These are phyloP conservation scores for Candida ovalis DNA, from an alignment of 805 yeast species.

Conservation along the genomic window DNA sequence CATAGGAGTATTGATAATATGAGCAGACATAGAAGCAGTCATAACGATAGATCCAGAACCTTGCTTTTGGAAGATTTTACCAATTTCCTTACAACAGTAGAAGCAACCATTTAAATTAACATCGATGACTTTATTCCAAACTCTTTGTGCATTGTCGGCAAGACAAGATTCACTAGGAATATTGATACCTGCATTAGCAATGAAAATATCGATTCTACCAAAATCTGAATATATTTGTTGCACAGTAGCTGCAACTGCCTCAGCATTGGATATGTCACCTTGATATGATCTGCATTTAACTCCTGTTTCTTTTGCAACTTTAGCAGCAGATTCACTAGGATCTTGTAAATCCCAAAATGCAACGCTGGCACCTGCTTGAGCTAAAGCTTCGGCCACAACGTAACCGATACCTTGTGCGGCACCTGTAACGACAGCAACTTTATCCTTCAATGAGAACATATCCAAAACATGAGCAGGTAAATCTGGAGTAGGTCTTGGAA, in stretches of 20 bases:
- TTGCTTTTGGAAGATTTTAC: slow-evolving; percentile 42
- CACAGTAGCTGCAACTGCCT: slow-evolving; percentile 29
- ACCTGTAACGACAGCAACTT: slow-evolving; percentile 42
- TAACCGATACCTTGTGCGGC: slow-evolving; percentile 39
- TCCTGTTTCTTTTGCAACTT: slow-evolving; percentile 38
- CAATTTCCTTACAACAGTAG: slow-evolving; percentile 48
- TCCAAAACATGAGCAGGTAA: slow-evolving; percentile 45
- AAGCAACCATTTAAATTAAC: slow-evolving; percentile 48
- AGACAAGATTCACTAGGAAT: slow-evolving; percentile 22
- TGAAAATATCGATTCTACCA: slow-evolving; percentile 38
- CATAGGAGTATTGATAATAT: slow-evolving; percentile 50
- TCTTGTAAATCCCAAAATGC: slow-evolving; percentile 39
- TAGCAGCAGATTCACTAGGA: slow-evolving; percentile 32
- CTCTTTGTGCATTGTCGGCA: slow-evolving; percentile 31
- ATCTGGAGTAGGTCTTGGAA: slow-evolving; percentile 54
- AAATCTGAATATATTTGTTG: slow-evolving; percentile 33
- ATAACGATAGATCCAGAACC: slow-evolving; percentile 47
- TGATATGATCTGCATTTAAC: slow-evolving; percentile 18
- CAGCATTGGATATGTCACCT: slow-evolving; percentile 32
- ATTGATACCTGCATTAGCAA: slow-evolving; percentile 41
- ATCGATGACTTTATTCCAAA: slow-evolving; percentile 46
- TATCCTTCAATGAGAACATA: slow-evolving; percentile 39
- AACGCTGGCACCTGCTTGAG: slow-evolving; percentile 42
- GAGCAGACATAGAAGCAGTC: slow-evolving; percentile 56
- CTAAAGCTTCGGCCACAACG: slow-evolving; percentile 39